Evolutionary conservation across 306 rosid species (phyloP).

Genomic region (Prunus dulcis): DNA sequence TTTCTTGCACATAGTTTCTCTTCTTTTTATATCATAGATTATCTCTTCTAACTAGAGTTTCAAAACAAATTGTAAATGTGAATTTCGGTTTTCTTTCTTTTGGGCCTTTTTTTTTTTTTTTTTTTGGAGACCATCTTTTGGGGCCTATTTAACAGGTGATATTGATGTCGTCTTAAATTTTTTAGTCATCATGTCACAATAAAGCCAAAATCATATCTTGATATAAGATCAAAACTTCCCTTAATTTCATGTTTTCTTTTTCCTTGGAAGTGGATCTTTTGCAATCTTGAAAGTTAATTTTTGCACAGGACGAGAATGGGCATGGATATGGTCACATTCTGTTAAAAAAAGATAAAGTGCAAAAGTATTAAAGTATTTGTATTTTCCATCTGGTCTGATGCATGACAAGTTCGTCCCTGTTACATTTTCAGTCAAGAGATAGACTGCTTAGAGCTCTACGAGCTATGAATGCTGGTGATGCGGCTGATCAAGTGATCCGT

Average conservation of each 20-base stretch:
- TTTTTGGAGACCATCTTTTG: too few relatives aligned
- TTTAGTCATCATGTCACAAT: background rate
- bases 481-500: conserved; percentile 91
- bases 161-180: background rate
- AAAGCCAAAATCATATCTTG: background rate
- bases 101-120: background rate
- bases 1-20: background rate
- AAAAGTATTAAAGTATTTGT: conserved; percentile 8
- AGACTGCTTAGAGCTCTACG: conserved; percentile 74
- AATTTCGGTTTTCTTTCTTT: background rate
- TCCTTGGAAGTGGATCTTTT: background rate
- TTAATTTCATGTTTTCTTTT: background rate
- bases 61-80: background rate
- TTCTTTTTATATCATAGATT: background rate
- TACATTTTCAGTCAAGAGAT: conserved; percentile 75
- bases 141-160: background rate
- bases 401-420: conserved; percentile 29
- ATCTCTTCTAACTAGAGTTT: background rate
- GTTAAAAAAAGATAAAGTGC: background rate
- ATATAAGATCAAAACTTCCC: background rate
- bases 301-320: background rate
- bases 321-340: background rate
- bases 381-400: conserved; percentile 15
- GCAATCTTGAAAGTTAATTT: background rate
- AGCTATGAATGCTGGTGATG: conserved; percentile 91